These are phyloP conservation scores for Arthrobotrys sinensis DNA, from an alignment of 2,329 filamentous ascomycete species.

Conservation along the genomic window DNA sequence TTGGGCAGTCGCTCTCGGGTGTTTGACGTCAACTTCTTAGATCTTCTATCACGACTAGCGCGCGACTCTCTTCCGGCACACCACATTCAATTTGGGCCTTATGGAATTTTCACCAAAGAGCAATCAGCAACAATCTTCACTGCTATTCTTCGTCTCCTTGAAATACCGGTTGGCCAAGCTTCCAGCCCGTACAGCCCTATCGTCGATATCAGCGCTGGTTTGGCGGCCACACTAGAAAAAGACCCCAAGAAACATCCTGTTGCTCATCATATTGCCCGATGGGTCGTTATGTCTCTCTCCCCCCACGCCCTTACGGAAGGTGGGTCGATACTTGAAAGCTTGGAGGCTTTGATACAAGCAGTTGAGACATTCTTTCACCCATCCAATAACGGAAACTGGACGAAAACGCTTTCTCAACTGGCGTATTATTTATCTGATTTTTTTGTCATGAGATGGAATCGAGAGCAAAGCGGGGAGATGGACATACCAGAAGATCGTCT, in stretches of 20 bases:
- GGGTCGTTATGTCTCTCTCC: slow-evolving; percentile 93
- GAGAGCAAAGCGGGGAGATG: slow-evolving; percentile 92
- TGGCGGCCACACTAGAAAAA: slow-evolving; percentile 88
- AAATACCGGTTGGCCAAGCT: slow-evolving; percentile 96
- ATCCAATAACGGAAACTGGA: slow-evolving; percentile 94
- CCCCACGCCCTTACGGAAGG: slow-evolving; percentile 83
- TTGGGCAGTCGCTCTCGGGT: slow-evolving; percentile 89
- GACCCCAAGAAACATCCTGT: slow-evolving; percentile 94
- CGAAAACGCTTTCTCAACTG: slow-evolving; percentile 87
- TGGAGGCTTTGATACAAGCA: slow-evolving; percentile 93
- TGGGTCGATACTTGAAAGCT: slow-evolving; percentile 83
- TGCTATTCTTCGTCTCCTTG: slow-evolving; percentile 86
- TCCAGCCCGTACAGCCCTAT: slow-evolving; percentile 88
- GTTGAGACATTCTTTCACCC: slow-evolving; percentile 99
- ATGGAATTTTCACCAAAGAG: slow-evolving; percentile 92
- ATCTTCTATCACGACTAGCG: slow-evolving; percentile 88
- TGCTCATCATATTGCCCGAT: slow-evolving; percentile 90
- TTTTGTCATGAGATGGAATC: slow-evolving; percentile 97
- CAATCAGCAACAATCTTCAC: slow-evolving; percentile 96
- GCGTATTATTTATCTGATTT: slow-evolving; percentile 94
- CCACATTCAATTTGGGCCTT: slow-evolving; percentile 84
- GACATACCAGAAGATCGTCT: slow-evolving; percentile 84
- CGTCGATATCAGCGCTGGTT: slow-evolving; percentile 85
- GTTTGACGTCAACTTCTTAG: slow-evolving; percentile 88
- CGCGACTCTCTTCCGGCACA: slow-evolving; percentile 83